These are phyloP conservation scores for Castanea sativa DNA, from an alignment of 306 rosid species.

Conservation along the genomic window DNA sequence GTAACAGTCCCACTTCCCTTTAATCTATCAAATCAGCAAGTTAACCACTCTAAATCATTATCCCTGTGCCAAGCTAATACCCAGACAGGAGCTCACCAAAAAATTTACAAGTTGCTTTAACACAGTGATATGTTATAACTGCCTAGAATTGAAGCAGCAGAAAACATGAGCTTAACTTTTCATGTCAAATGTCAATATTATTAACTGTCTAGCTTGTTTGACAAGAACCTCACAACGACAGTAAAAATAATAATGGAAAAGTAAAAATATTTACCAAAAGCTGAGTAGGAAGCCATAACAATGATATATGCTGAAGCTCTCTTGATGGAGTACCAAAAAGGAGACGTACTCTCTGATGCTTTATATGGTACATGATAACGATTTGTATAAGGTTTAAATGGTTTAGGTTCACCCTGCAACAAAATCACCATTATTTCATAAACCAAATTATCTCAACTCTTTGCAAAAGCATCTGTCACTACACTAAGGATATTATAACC, in stretches of 20 bases:
- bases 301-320: constrained; percentile 88
- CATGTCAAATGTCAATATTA: not conserved
- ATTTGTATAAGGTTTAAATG: constrained; percentile 60
- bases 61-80: not conserved
- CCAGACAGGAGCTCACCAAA: not conserved
- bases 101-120: not conserved
- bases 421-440: not conserved
- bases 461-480: not conserved
- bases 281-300: constrained; percentile 77
- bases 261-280: constrained; percentile 49
- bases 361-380: constrained; percentile 62
- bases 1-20: not conserved
- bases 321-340: constrained; percentile 85
- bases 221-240: not conserved
- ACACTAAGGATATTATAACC: not conserved
- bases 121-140: not conserved
- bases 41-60: not conserved
- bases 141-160: not conserved
- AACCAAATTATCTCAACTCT: not conserved
- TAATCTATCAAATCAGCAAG: not conserved
- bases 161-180: not conserved
- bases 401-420: constrained; percentile 62
- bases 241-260: not conserved
- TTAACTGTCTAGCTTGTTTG: not conserved
- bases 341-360: constrained; percentile 64